These are phyloP conservation scores for Tetradesmus obliquus DNA, from an alignment of 139 green algal genomes.

Conservation along the genomic window DNA sequence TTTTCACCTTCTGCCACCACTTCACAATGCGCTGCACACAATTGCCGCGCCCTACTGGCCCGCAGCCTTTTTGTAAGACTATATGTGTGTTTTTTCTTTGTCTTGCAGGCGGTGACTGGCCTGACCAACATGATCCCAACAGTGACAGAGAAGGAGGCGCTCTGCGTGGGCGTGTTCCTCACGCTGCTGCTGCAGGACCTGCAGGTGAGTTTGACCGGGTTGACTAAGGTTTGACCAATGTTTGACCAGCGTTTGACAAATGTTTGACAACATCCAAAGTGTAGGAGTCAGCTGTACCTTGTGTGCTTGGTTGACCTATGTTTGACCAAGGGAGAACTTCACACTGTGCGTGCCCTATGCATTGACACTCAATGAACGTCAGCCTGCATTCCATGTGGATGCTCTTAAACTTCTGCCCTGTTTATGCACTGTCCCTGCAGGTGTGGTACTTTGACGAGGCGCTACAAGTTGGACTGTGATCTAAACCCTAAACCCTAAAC, in stretches of 20 bases:
- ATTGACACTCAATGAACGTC: not conserved
- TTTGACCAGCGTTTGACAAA: not conserved
- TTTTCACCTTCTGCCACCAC: constrained; percentile 12
- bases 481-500: too few relatives aligned
- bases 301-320: not conserved
- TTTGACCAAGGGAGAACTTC: not conserved
- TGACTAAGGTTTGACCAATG: not conserved
- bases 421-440: not conserved
- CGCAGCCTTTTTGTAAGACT: not conserved
- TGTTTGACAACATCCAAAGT: not conserved
- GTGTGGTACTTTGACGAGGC: constrained; percentile 18
- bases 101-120: not conserved
- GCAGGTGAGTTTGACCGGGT: not conserved
- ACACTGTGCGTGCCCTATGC: not conserved
- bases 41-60: constrained; percentile 12
- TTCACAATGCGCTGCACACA: constrained; percentile 29
- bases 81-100: not conserved
- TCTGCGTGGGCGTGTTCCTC: constrained; percentile 25
- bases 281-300: too few relatives aligned
- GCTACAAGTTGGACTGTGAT: constrained; percentile 3
- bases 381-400: too few relatives aligned
- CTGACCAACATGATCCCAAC: constrained; percentile 35
- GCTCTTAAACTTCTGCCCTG: too few relatives aligned
- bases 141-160: constrained; percentile 44
- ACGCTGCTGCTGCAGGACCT: constrained; percentile 22